Percentiles rank a stretch among this genome's conserved stretches.
phyloP scores from a whole-genome alignment of 2,329 filamentous ascomycete genomes.

The Fusarium xylarioides region DNA sequence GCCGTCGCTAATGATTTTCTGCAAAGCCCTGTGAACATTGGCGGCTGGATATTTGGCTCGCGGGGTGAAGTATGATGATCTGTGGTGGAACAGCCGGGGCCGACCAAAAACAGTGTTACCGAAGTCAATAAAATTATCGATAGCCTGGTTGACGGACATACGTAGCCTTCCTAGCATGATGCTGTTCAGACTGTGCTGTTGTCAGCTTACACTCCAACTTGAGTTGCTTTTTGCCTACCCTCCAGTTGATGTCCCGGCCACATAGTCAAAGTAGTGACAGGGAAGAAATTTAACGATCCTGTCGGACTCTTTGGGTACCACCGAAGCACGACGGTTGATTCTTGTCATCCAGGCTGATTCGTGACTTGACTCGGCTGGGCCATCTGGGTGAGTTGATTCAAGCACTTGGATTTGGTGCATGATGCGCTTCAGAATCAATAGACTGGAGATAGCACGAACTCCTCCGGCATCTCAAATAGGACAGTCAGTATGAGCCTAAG shows the following conservation, averaged over 20 bases:
- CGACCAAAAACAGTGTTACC: fast-evolving
- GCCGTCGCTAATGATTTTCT: no score
- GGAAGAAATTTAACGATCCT: not conserved
- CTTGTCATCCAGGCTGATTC: no score
- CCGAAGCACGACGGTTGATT: no score
- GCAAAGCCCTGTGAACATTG: no score
- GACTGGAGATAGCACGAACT: not conserved
- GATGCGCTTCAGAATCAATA: not conserved
- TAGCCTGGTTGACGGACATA: not conserved
- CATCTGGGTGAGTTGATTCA: not conserved
- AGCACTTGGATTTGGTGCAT: not conserved
- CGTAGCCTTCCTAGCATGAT: not conserved
- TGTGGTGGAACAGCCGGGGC: no score
- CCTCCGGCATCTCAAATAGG: not conserved
- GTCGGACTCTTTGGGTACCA: not conserved
- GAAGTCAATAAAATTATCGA: not conserved
- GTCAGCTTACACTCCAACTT: not conserved
- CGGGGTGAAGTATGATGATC: fast-evolving
- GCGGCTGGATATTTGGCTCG: no score
- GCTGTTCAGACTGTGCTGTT: fast-evolving
- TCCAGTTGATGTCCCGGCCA: not conserved
- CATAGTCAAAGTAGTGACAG: not conserved
- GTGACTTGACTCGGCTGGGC: no score
- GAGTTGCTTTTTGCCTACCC: not conserved
- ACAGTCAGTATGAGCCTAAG: not conserved